Conservation (phyloP, 1,284 basidiomycete species). For the Microbotryum violaceum region DNA sequence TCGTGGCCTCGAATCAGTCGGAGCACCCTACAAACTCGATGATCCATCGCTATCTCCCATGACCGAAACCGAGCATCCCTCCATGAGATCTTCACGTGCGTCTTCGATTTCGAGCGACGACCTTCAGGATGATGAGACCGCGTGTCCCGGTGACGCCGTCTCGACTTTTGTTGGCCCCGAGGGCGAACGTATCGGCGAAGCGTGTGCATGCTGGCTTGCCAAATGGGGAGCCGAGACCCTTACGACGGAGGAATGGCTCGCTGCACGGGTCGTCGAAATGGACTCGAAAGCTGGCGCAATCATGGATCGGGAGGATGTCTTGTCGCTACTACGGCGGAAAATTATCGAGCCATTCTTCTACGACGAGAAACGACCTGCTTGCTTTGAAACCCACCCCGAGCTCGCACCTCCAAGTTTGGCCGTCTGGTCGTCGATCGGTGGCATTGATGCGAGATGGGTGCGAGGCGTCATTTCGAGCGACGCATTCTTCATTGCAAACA, state of each 20-base stretch:
- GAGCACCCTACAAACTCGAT: neutral
- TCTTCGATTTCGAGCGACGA: neutral
- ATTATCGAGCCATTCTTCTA: neutral
- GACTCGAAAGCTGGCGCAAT: neutral
- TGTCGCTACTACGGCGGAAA: neutral
- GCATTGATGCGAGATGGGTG: slow-evolving; percentile 64
- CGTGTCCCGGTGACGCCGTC: neutral
- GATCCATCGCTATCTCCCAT: neutral
- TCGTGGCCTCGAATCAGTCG: slow-evolving; percentile 58
- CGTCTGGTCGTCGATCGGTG: slow-evolving; percentile 47
- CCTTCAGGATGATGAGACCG: slow-evolving; percentile 10
- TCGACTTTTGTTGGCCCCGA: slow-evolving; percentile 51
- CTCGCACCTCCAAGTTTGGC: slow-evolving; percentile 49
- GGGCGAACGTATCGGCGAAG: slow-evolving; percentile 84
- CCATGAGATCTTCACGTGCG: neutral
- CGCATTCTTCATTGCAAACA: slow-evolving; percentile 59
- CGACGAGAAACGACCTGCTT: neutral
- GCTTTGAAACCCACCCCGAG: slow-evolving; percentile 2
- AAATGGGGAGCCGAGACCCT: slow-evolving; percentile 78
- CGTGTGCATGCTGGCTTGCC: slow-evolving; percentile 76
- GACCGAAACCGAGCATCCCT: neutral
- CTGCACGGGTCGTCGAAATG: slow-evolving; percentile 3
- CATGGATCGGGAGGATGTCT: slow-evolving; percentile 19
- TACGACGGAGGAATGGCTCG: slow-evolving; percentile 52
- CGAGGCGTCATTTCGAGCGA: slow-evolving; percentile 68